A percentile compares a stretch with the other conserved stretches of the same genome.
Conservation (phyloP, 352 stramenopile genomes). For the Halophytophthora polymorphica region DNA sequence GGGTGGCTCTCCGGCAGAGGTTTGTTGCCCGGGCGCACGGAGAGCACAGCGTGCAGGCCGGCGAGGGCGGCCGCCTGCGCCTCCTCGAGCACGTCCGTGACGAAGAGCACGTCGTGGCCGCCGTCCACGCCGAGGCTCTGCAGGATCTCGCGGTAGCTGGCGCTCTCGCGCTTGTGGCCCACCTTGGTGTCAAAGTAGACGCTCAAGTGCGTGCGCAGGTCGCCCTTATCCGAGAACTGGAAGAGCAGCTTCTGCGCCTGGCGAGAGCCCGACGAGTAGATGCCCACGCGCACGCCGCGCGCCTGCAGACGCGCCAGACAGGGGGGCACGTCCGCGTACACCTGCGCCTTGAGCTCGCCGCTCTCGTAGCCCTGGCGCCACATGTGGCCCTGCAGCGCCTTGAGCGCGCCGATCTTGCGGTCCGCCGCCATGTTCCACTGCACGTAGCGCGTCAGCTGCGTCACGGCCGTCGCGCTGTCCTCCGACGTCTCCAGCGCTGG, state of each 20-base stretch:
- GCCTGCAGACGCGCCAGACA: conserved; percentile 80
- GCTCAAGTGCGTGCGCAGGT: conserved; percentile 67
- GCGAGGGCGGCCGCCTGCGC: conserved; percentile 70
- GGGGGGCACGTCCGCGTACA: conserved; percentile 90
- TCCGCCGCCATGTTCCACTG: conserved; percentile 72
- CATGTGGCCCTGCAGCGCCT: conserved; percentile 90
- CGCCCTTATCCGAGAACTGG: conserved; percentile 78
- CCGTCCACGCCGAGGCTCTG: conserved; percentile 78
- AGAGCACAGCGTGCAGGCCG: conserved; percentile 67
- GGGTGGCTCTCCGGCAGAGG: conserved; percentile 53
- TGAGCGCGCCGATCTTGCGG: conserved; percentile 87
- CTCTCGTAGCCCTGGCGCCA: conserved; percentile 86
- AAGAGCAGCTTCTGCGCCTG: conserved; percentile 87
- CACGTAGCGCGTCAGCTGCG: conserved; percentile 48
- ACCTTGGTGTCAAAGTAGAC: conserved; percentile 87
- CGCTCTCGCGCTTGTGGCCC: conserved; percentile 71
- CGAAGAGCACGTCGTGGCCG: conserved; percentile 80
- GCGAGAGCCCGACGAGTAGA: conserved; percentile 93
- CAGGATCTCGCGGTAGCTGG: conserved; percentile 81
- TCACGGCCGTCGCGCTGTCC: conserved; percentile 27
- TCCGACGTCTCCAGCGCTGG: conserved; percentile 16
- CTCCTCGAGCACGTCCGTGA: conserved; percentile 88
- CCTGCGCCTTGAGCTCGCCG: conserved; percentile 82
- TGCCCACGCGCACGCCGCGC: conserved; percentile 79
- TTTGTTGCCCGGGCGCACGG: conserved; percentile 84